phyloP scores from a whole-genome alignment of 208 protist species.

The Leishmania braziliensis region DNA sequence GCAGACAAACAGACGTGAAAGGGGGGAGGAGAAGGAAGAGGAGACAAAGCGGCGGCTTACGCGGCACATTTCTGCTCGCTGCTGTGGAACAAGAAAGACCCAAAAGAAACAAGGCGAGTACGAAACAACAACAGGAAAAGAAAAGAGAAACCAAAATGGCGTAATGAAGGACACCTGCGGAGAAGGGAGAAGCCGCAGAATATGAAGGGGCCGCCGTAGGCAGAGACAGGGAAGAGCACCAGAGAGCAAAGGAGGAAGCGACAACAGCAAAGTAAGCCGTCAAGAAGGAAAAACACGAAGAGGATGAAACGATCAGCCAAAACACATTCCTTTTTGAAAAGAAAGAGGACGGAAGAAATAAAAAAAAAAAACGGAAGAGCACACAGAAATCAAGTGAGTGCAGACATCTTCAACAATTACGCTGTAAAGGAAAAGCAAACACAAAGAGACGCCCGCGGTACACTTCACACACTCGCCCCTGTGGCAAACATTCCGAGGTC shows the following conservation, averaged over 20 bases:
- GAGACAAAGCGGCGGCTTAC: neutral
- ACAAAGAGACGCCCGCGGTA: too few species aligned
- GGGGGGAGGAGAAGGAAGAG: neutral
- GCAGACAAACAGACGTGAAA: neutral
- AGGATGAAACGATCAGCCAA: neutral
- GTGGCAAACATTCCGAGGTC: too few species aligned
- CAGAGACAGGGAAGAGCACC: neutral
- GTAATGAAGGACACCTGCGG: neutral
- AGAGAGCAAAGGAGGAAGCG: neutral
- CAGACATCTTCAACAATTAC: neutral
- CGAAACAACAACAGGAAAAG: neutral
- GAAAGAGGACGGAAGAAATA: neutral
- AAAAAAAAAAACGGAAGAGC: neutral
- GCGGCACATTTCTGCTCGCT: too few species aligned
- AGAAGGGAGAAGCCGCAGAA: neutral
- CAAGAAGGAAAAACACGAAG: neutral
- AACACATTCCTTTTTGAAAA: neutral
- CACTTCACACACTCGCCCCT: too few species aligned
- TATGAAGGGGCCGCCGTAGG: neutral
- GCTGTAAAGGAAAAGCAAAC: too few species aligned
- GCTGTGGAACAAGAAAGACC: too few species aligned
- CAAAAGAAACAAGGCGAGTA: neutral
- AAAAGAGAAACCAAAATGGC: neutral
- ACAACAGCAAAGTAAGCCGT: neutral
- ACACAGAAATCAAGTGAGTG: neutral